Evolutionary conservation across 2,329 filamentous ascomycete genomes (phyloP), one percentile per base, ranked within the genome.

Genomic region (Ophiosphaerella korrae): DNA sequence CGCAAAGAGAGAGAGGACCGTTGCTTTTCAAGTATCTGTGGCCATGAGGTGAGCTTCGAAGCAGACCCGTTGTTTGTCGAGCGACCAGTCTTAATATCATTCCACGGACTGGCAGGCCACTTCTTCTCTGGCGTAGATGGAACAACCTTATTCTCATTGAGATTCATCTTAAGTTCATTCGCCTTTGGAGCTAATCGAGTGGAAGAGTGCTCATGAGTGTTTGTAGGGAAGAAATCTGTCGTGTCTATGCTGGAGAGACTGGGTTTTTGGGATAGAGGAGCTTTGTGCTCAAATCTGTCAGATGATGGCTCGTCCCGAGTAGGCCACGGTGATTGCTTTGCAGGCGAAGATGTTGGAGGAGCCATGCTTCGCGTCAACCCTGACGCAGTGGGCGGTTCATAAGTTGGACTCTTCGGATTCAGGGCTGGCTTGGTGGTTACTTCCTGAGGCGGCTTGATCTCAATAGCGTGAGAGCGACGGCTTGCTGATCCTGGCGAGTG

Each of bases 361-460:
- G 59, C 52, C 31, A 60, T 53, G 2, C 50, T 50, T 31, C 60
- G 59, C 7, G 18, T 42, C 12, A 34, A 45, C 23, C 45, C 47
- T 5, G 50, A 40, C 16, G 67, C 68, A 6, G 50, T 45, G 9
- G 57, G 51, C 8, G 74, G 74, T 51, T 75, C 70, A 38, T 75
- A 76, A 3, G 71, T 74, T 7, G 73, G 74, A 26, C 71, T 75
- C 57, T 72, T 72, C 7, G 74, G 74, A 35, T 76, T 67, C n/a
- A 76, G 54, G 16, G 50, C 55, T 11, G 71, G 60, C 48, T 68
- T 65, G 54, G 62, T 71, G 6, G 45, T 49, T 5, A 67, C 61
- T 32, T 64, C 64, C 9, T 55, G 64, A 6, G 72, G 73, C n/a
- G 67, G 65, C 43, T 74, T 75, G 64, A 76, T 76, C 55, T 73